Percentiles rank a stretch among this genome's conserved stretches.
These are phyloP conservation scores for Phytophthora sansomeana DNA, from an alignment of 352 stramenopile genomes.

Conservation along the genomic window DNA sequence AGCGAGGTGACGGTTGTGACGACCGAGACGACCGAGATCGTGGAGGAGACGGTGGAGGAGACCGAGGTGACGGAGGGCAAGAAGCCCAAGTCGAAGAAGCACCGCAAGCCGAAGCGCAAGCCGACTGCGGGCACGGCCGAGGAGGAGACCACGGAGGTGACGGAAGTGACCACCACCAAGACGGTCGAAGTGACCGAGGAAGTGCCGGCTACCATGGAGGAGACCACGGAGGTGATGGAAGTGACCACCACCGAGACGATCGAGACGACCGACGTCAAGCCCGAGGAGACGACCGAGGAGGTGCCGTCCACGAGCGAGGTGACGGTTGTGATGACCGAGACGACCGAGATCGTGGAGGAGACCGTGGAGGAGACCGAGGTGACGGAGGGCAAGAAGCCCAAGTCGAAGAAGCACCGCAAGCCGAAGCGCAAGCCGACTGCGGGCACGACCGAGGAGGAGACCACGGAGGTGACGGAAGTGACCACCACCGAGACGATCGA, in stretches of 20 bases:
- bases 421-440: not conserved
- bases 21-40: constrained; percentile 6
- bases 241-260: constrained; percentile 5
- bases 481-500: not conserved
- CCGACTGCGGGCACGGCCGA: no score
- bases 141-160: not conserved
- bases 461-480: not conserved
- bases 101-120: not conserved
- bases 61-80: constrained; percentile 2
- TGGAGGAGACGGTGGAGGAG: constrained; percentile 1
- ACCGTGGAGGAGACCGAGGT: constrained; percentile 9
- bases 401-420: not conserved
- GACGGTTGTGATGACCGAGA: constrained; percentile 8
- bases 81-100: no score
- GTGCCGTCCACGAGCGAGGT: constrained; percentile 4
- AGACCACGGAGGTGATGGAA: constrained; percentile 12
- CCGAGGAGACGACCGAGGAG: no score
- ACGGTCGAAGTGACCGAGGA: not conserved
- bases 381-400: not conserved
- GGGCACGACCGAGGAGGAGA: not conserved
- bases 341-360: constrained; percentile 7
- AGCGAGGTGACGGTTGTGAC: no score
- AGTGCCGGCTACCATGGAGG: not conserved
- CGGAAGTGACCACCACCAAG: constrained; percentile 5
- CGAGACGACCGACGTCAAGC: no score